phyloP scores from a whole-genome alignment of 164 flowering plant genomes.

The Liquidambar formosana region DNA sequence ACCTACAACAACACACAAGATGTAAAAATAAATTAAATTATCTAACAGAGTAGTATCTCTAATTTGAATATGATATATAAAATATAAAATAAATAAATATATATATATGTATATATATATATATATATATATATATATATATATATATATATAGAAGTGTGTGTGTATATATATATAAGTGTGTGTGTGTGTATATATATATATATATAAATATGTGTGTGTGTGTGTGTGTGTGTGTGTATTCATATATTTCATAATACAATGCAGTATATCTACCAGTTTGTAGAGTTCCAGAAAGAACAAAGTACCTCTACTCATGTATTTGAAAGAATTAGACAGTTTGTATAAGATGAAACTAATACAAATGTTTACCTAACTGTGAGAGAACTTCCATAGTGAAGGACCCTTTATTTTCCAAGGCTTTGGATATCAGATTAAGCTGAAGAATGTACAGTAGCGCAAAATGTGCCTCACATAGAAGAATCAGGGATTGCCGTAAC shows the following conservation, averaged over 20 bases:
- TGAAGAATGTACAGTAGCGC: conserved; percentile 69
- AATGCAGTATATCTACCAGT: background rate
- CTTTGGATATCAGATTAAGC: conserved; percentile 51
- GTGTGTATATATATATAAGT: too few species aligned
- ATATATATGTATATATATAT: too few species aligned
- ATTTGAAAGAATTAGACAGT: background rate
- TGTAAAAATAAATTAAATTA: conserved; percentile 1
- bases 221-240: too few species aligned
- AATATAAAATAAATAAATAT: too few species aligned
- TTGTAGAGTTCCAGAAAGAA: background rate
- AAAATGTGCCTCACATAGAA: conserved; percentile 81
- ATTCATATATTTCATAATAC: too few species aligned
- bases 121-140: too few species aligned
- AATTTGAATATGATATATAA: background rate
- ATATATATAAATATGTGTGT: too few species aligned
- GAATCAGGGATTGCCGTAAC: conserved; percentile 58
- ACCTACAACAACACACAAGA: conserved; percentile 41
- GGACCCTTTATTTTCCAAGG: conserved; percentile 49
- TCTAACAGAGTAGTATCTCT: too few species aligned
- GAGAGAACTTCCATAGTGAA: conserved; percentile 46
- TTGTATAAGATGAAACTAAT: background rate
- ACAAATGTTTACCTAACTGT: conserved; percentile 53
- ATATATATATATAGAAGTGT: too few species aligned
- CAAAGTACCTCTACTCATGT: background rate
- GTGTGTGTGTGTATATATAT: too few species aligned